Base-by-base conservation (phyloP, 2,329 filamentous ascomycete species). In the Podosphaera leucotricha region DNA sequence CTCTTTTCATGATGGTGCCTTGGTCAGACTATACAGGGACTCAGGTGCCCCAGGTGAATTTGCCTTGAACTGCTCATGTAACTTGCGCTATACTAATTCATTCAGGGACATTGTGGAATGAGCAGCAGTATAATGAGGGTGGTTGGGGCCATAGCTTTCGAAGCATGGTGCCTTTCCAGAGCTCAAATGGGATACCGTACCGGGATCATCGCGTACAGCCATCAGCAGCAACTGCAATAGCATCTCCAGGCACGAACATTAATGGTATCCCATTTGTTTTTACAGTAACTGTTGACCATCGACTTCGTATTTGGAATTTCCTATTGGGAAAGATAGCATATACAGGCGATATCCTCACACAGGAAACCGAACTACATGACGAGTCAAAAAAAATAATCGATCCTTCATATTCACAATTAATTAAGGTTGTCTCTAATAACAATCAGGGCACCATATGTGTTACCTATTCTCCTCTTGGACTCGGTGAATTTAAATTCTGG, bases 401-500 rank as follows among this genome's bases (percentile, higher is more conserved):
- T 47, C 80, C 87, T 0, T 72, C 76, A 4, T 82, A 90, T 54
- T 71, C 72, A 13, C 81, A 81, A 46, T 67, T 93, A 11, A 67
- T 94, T 46, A 76, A 78, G 45, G 66, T 93, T 16, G 67, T 86
- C 44, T 72, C 76, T 13, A 66, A 62, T 36, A 63, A 58, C 37
- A 62, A 65, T 21, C 71, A 71, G 15, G 65, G 65, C 44, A 64
- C 68, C 35, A 58, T 73, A 13, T 71, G 87, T 44, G 75, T 83
- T 33, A 87, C 84, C 7, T 93, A 85, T 60, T 94, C 86, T 10
- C 87, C 90, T 0, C 75, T 90, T 49, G 80, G 85, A 24, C 72
- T 77, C 36, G 81, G 90, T 30, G 79, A 87, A 57, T 95, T 98
- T 68, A 95, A 93, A 59, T 86, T 98, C 57, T 98, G 86, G 83